A percentile compares a stretch with the other conserved stretches of the same genome.
Conservation (phyloP, 2,329 filamentous ascomycete species). For the Fusarium secorum region DNA sequence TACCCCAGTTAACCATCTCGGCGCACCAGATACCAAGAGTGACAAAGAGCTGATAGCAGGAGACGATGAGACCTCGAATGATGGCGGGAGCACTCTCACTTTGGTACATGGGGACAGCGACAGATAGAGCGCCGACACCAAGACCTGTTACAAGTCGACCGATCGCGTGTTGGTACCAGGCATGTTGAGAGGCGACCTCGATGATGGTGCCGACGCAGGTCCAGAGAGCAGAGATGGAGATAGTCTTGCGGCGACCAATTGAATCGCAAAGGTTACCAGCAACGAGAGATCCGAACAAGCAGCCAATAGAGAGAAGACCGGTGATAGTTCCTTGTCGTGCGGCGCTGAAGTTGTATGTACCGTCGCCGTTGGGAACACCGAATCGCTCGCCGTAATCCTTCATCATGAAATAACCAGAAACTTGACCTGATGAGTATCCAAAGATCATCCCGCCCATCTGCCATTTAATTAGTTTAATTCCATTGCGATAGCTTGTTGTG, state of each 20-base stretch:
- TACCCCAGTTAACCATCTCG: conserved; percentile 69
- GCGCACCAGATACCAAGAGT: conserved; percentile 71
- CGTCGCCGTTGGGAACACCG: conserved; percentile 51
- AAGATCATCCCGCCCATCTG: conserved; percentile 63
- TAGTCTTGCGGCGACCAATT: conserved; percentile 68
- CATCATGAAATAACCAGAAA: conserved; percentile 69
- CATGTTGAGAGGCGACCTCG: conserved; percentile 62
- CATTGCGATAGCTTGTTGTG: background rate
- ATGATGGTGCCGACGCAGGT: conserved; percentile 71
- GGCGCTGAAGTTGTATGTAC: conserved; percentile 60
- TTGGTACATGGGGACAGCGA: conserved; percentile 74
- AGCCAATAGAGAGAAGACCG: conserved; percentile 68
- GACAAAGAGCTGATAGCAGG: conserved; percentile 73
- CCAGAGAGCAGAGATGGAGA: conserved; percentile 68
- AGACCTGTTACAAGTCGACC: conserved; percentile 72
- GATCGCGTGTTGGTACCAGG: conserved; percentile 71
- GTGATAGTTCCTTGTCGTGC: conserved; percentile 68
- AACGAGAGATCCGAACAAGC: conserved; percentile 64
- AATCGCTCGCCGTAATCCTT: conserved; percentile 63
- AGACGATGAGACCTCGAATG: conserved; percentile 69
- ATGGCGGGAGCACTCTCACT: conserved; percentile 70
- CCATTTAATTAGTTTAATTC: background rate
- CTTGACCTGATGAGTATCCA: conserved; percentile 66
- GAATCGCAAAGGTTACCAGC: conserved; percentile 68
- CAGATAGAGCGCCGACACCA: conserved; percentile 70